Evolutionary conservation across 352 stramenopile species (phyloP), one percentile per base, ranked within the genome.

Genomic region (Peronospora tabacina): DNA sequence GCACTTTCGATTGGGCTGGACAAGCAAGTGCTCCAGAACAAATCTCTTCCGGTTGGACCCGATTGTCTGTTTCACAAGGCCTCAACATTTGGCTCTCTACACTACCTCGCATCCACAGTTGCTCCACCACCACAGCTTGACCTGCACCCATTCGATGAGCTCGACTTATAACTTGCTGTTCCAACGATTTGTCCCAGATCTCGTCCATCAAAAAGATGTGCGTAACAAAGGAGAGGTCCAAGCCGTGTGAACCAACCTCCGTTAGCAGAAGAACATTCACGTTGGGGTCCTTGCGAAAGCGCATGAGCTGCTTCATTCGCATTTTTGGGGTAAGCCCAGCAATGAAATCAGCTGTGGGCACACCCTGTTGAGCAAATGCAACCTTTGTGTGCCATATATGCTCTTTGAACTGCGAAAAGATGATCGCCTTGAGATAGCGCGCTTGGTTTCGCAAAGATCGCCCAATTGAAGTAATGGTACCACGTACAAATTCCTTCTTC

Each of bases 131-230:
- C 7, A 98, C 82, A 6, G 83, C 72, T 28, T 94, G 85, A 6
- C 50, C 93, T 1, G 94, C 85, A 22, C 96, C 96, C 85, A 99
- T 98, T 43, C 96, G 79, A 76, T 97, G 96, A 0, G 96, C 95
- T 44, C 95, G 77, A 43, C 90, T 93, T 22, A 99, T 78, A 37
- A 98, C 92, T 71, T 99, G 96, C 22, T 95, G 69, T 58, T 98
- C 85, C 11, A 98, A 60, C 10, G 81, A 95, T 49, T 96, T 94
- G 63, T 99, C 95, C 80, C 83, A 98, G 28, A 98, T 95, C 50
- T 97, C 84, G 38, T 98, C 94, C 57, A 98, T 83, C 26, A 98
- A 68, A 50, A 98, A 98, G n/a, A 99, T 97, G 63, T 98, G 93
- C 19, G 95, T 98, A 16, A 98, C 91, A 70, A 99, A 99, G 34